Percentiles rank a stretch among this genome's conserved stretches.
These are phyloP conservation scores for Cenchrus americanus DNA, from an alignment of 176 grass and related monocot genomes.

Conservation along the genomic window DNA sequence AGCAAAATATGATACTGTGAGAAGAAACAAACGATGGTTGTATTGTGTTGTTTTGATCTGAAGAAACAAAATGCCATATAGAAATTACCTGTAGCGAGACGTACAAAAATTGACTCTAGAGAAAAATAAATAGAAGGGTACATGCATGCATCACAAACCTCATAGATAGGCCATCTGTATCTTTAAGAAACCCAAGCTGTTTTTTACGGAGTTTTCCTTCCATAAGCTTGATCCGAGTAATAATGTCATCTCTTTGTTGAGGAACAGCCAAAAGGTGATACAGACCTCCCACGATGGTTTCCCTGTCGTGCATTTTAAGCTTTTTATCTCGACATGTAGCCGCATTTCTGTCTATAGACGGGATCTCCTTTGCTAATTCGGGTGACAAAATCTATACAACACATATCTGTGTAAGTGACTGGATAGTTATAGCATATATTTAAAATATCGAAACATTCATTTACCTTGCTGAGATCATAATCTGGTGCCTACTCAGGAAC, in stretches of 20 bases:
- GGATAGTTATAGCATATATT: not conserved
- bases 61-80: not conserved
- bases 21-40: not conserved
- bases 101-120: too few species aligned
- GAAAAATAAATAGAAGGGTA: too few species aligned
- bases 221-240: not conserved
- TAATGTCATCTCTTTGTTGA: not conserved
- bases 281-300: not conserved
- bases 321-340: not conserved
- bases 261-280: not conserved
- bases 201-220: not conserved
- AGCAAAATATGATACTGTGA: not conserved
- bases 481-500: not conserved
- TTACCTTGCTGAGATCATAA: not conserved
- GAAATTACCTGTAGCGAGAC: too few species aligned
- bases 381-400: not conserved
- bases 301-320: not conserved
- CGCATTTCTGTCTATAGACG: not conserved
- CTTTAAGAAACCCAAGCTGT: not conserved
- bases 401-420: not conserved
- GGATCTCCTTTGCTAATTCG: not conserved
- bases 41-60: not conserved
- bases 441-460: not conserved
- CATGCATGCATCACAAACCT: not conserved
- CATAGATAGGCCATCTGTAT: not conserved